These are phyloP conservation scores for Cystoderma amianthinum DNA, from an alignment of 768 basidiomycete genomes.

Conservation along the genomic window DNA sequence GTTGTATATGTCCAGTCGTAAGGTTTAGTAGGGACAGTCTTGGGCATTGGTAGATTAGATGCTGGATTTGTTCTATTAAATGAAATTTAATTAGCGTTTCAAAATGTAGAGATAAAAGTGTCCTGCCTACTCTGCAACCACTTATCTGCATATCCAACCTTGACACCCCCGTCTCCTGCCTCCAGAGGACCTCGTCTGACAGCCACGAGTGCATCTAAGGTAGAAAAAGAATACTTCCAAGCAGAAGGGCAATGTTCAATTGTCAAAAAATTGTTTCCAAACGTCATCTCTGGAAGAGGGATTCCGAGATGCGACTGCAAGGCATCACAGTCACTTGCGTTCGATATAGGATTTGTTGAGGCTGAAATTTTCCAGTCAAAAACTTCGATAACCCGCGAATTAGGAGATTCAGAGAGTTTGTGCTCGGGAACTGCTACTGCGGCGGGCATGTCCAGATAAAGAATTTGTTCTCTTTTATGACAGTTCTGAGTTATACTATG, in stretches of 20 bases:
- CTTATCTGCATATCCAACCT: conserved; percentile 90
- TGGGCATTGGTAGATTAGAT: conserved; percentile 59
- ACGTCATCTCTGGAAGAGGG: conserved; percentile 95
- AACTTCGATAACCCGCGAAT: conserved; percentile 63
- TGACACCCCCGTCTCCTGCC: conserved; percentile 85
- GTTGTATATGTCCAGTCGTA: conserved; percentile 99
- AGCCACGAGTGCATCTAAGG: conserved; percentile 55
- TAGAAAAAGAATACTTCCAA: conserved; percentile 61
- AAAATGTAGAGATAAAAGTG: conserved; percentile 1
- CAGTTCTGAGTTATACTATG: no score
- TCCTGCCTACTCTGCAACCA: conserved; percentile 85
- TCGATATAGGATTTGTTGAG: conserved; percentile 73
- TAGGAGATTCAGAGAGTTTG: conserved; percentile 60
- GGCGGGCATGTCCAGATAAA: neutral
- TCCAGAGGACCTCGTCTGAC: conserved; percentile 75
- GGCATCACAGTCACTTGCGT: conserved; percentile 66
- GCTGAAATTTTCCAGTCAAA: conserved; percentile 65
- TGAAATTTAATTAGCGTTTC: neutral
- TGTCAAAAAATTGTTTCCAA: conserved; percentile 74
- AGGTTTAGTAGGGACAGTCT: conserved; percentile 71
- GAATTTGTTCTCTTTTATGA: no score
- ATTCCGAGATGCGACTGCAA: conserved; percentile 61
- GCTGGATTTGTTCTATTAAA: conserved; percentile 57
- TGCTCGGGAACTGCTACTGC: conserved; percentile 44
- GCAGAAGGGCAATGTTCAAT: conserved; percentile 60